These are phyloP conservation scores for Quercus tomentella DNA, from an alignment of 331 rosid genomes.

Conservation along the genomic window DNA sequence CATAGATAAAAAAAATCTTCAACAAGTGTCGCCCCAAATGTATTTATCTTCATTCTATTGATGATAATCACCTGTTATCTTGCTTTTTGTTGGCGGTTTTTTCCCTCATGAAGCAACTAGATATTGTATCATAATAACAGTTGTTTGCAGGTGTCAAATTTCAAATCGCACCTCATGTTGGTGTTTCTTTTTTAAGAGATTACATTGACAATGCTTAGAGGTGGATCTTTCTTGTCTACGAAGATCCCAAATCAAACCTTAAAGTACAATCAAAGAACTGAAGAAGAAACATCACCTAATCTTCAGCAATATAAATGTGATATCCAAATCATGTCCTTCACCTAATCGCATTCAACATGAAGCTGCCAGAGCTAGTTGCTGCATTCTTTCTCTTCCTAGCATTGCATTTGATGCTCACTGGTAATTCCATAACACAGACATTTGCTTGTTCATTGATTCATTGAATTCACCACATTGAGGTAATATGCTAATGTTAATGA, in stretches of 20 bases:
- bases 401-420: conserved; percentile 29
- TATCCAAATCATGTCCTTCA: conserved; percentile 2
- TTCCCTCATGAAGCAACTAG: not conserved
- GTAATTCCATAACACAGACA: conserved; percentile 30
- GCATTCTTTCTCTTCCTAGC: conserved; percentile 30
- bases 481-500: not conserved
- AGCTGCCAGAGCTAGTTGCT: conserved; percentile 21
- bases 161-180: not conserved
- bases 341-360: conserved; percentile 35
- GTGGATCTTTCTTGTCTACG: conserved; percentile 24
- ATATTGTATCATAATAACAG: not conserved
- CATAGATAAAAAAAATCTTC: too few species aligned
- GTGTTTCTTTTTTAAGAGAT: conserved; percentile 1
- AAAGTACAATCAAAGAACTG: conserved; percentile 45
- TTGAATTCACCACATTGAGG: not conserved
- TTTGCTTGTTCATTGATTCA: not conserved
- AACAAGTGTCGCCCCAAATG: not conserved
- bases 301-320: not conserved
- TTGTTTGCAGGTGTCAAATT: not conserved
- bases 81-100: not conserved
- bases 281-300: conserved; percentile 12
- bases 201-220: conserved; percentile 17
- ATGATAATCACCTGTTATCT: not conserved
- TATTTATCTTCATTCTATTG: not conserved
- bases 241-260: conserved; percentile 48